Percentiles rank a stretch among this genome's conserved stretches.
These are phyloP conservation scores for Babjeviella inositovora DNA, from an alignment of 805 yeast species.

Conservation along the genomic window DNA sequence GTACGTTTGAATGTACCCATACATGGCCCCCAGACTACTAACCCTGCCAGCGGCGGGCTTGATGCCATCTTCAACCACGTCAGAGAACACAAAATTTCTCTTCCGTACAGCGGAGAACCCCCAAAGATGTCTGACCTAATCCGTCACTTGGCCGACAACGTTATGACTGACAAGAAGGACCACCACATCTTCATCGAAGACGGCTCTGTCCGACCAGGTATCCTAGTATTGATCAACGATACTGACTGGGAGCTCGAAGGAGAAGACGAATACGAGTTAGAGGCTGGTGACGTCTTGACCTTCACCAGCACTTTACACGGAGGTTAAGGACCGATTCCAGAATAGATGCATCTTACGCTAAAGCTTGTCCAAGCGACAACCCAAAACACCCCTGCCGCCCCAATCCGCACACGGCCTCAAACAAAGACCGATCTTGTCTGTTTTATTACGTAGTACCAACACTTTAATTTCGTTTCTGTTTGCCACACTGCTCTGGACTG, in stretches of 20 bases:
- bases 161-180: slow-evolving; percentile 47
- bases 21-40: slow-evolving; percentile 1
- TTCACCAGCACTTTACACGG: slow-evolving; percentile 94
- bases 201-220: slow-evolving; percentile 79
- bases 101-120: slow-evolving; percentile 25
- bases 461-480: slow-evolving; percentile 7
- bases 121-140: slow-evolving; percentile 19
- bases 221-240: slow-evolving; percentile 80
- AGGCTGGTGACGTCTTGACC: slow-evolving; percentile 61
- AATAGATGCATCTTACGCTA: slow-evolving; percentile 5
- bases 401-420: slow-evolving; percentile 35
- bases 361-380: slow-evolving; percentile 38
- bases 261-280: slow-evolving; percentile 65
- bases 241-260: slow-evolving; percentile 96
- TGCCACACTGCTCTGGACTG: slow-evolving; percentile 21
- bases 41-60: slow-evolving; percentile 47
- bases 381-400: slow-evolving; percentile 56
- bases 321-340: slow-evolving; percentile 28
- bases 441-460: slow-evolving; percentile 6
- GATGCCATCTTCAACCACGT: slow-evolving; percentile 59
- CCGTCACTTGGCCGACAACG: slow-evolving; percentile 28
- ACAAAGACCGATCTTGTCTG: slow-evolving; percentile 8
- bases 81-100: slow-evolving; percentile 30
- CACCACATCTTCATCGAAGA: slow-evolving; percentile 68
- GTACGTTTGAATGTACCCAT: slow-evolving; percentile 6